Evolutionary conservation across 1,284 basidiomycete genomes (phyloP).

Genomic region (Bjerkandera adusta): DNA sequence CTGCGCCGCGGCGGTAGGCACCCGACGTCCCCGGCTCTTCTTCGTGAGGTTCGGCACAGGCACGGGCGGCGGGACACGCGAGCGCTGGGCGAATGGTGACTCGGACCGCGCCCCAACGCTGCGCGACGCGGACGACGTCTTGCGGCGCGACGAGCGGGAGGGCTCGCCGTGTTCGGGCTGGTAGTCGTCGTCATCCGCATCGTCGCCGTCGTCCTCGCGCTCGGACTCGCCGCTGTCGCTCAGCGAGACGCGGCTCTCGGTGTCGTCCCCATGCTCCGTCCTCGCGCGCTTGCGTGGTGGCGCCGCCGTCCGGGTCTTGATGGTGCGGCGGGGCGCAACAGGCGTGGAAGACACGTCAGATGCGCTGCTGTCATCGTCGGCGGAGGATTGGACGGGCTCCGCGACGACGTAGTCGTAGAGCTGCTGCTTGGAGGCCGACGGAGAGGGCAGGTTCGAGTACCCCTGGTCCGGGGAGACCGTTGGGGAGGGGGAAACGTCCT

Average conservation of each 20-base stretch:
- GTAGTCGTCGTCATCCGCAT: conserved; percentile 20
- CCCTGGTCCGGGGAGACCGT: conserved; percentile 24
- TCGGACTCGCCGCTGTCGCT: conserved; percentile 28
- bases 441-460: conserved; percentile 13
- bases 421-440: conserved; percentile 10
- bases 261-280: conserved; percentile 19
- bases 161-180: conserved; percentile 34
- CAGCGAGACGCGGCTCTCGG: conserved; percentile 19
- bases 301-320: not conserved
- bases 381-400: not conserved
- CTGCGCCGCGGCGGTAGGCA: conserved; percentile 52
- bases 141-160: conserved; percentile 27
- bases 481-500: conserved; percentile 31
- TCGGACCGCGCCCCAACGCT: conserved; percentile 14
- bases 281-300: not conserved
- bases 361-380: not conserved
- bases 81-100: conserved; percentile 11
- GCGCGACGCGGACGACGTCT: conserved; percentile 17
- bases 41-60: conserved; percentile 73
- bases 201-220: conserved; percentile 27
- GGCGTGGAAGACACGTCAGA: not conserved
- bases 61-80: conserved; percentile 48
- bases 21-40: conserved; percentile 67
- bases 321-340: not conserved
- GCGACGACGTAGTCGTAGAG: conserved; percentile 9